Percentiles rank a stretch among this genome's conserved stretches.
These are phyloP conservation scores for Apiospora rasikravindrae DNA, from an alignment of 2,329 filamentous ascomycete genomes.

Conservation along the genomic window DNA sequence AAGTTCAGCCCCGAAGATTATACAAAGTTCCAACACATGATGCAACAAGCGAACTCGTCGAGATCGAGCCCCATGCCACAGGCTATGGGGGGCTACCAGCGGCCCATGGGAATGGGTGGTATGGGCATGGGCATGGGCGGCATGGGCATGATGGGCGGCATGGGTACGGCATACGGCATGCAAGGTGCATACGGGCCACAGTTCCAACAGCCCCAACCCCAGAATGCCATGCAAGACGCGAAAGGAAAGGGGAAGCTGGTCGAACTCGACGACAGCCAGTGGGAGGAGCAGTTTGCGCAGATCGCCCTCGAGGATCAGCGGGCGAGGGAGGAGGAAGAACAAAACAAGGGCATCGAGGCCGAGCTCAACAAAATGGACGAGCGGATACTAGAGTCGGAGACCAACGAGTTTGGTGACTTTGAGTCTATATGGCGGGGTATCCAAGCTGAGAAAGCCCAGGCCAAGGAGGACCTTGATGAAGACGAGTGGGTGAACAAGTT, in stretches of 20 bases:
- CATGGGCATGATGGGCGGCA: constrained; percentile 45
- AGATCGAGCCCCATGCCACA: constrained; percentile 65
- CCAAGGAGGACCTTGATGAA: constrained; percentile 71
- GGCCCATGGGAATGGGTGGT: constrained; percentile 36
- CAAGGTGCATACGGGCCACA: constrained; percentile 60
- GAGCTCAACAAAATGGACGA: constrained; percentile 88
- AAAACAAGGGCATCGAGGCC: constrained; percentile 71
- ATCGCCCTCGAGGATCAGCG: constrained; percentile 73
- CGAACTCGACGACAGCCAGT: constrained; percentile 90
- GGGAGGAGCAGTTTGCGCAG: constrained; percentile 95
- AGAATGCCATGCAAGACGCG: constrained; percentile 53
- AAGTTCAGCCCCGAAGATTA: constrained; percentile 86
- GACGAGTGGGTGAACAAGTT: constrained; percentile 68
- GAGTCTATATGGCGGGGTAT: constrained; percentile 88
- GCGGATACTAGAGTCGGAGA: constrained; percentile 67
- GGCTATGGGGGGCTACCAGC: constrained; percentile 54
- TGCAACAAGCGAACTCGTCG: constrained; percentile 57
- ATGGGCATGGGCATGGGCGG: constrained; percentile 44
- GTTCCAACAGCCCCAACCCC: constrained; percentile 55
- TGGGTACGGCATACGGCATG: constrained; percentile 60
- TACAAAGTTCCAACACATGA: constrained; percentile 80
- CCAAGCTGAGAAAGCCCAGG: constrained; percentile 74
- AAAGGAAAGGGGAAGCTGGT: constrained; percentile 93
- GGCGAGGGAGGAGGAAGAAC: constrained; percentile 42
- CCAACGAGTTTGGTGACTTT: constrained; percentile 82